These are phyloP conservation scores for Phytopythium oedochilum DNA, from an alignment of 352 stramenopile genomes.

Conservation along the genomic window DNA sequence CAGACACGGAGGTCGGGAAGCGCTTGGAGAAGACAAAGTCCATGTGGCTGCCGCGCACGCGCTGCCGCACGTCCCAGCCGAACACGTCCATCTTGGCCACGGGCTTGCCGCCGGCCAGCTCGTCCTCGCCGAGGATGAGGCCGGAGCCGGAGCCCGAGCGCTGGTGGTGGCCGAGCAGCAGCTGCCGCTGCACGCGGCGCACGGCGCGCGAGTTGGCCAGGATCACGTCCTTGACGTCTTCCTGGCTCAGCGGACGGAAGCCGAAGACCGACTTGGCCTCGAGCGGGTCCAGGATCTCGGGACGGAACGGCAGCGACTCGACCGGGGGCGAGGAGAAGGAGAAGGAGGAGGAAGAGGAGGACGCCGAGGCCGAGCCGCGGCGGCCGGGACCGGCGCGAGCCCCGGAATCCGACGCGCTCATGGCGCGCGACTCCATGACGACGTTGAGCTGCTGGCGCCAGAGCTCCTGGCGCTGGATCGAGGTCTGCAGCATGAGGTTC, in stretches of 20 bases:
- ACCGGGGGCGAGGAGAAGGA: not conserved
- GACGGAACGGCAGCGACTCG: not conserved
- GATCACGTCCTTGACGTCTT: constrained; percentile 37
- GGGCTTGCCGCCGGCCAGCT: not conserved
- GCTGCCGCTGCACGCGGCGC: constrained; percentile 22
- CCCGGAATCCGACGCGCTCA: not conserved
- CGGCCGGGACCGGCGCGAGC: no score
- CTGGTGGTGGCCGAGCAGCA: constrained; percentile 14
- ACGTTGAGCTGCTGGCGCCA: constrained; percentile 23
- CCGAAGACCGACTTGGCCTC: constrained; percentile 36
- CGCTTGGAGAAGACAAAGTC: constrained; percentile 42
- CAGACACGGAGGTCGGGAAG: constrained; percentile 24
- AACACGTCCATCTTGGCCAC: constrained; percentile 25
- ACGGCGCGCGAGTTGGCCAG: constrained; percentile 25
- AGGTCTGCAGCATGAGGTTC: constrained; percentile 22
- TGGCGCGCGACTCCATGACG: constrained; percentile 22
- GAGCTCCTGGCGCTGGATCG: constrained; percentile 18
- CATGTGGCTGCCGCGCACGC: constrained; percentile 32
- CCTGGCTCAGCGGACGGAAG: constrained; percentile 21
- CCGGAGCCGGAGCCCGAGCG: constrained; percentile 4
- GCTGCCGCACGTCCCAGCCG: constrained; percentile 36
- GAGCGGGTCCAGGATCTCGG: constrained; percentile 21
- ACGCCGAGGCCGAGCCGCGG: not conserved
- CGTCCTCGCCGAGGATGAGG: constrained; percentile 8
- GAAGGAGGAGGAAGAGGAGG: not conserved